These are phyloP conservation scores for Chaetomium strumarium DNA, from an alignment of 2,329 filamentous ascomycete genomes.

Conservation along the genomic window DNA sequence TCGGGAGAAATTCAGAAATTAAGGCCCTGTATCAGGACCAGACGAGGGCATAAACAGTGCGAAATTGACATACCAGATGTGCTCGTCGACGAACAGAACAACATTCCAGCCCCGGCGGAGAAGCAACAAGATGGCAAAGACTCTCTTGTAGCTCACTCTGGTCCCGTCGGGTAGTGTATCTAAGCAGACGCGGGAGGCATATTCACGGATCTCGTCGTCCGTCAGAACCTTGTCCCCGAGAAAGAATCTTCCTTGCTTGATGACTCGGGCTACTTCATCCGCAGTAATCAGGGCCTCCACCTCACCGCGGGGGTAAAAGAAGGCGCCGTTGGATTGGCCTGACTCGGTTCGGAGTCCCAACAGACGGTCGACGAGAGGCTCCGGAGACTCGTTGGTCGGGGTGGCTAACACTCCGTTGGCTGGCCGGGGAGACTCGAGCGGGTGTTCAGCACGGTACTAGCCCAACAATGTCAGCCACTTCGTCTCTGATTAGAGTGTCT, in stretches of 20 bases:
- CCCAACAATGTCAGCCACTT: too few relatives aligned
- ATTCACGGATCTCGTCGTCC: not conserved
- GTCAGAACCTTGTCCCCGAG: not conserved
- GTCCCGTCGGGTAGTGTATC: not conserved
- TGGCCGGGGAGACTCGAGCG: not conserved
- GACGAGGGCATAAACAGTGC: too few relatives aligned
- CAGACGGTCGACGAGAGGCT: not conserved
- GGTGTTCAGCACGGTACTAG: not conserved
- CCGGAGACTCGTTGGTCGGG: not conserved
- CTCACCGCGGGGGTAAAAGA: conserved; percentile 1
- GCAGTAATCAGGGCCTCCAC: conserved; percentile 5
- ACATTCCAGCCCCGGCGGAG: conserved; percentile 1
- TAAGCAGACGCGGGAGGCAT: not conserved
- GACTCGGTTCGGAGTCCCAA: not conserved
- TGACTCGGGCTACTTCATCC: not conserved
- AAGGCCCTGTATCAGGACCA: too few relatives aligned
- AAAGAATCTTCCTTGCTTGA: too few relatives aligned
- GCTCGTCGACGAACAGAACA: not conserved
- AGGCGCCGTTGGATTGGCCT: not conserved
- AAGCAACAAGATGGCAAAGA: conserved; percentile 10
- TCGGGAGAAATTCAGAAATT: too few relatives aligned
- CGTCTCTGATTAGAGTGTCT: too few relatives aligned
- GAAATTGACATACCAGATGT: too few relatives aligned
- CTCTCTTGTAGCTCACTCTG: not conserved
- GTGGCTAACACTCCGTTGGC: not conserved